phyloP scores from a whole-genome alignment of 495 filamentous ascomycete genomes.

The Penicillium taxi region DNA sequence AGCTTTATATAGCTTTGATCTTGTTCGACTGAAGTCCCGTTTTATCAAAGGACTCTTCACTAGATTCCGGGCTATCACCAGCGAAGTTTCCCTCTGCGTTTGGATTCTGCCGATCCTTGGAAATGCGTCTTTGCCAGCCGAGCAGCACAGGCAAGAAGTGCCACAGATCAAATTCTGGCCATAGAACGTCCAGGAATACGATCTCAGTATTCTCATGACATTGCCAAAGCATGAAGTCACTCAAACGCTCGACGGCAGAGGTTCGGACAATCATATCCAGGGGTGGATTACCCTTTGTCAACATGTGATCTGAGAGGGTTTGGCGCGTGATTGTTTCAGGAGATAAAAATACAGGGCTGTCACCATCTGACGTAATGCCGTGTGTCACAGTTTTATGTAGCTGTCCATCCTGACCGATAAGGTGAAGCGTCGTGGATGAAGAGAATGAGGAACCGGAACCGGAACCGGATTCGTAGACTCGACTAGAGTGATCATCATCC shows the following conservation, averaged over 20 bases:
- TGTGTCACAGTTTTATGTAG: conserved; percentile 20
- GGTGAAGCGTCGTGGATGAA: conserved; percentile 47
- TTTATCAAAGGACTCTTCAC: conserved; percentile 19
- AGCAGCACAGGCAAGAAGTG: conserved; percentile 84
- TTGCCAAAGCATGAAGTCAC: conserved; percentile 99
- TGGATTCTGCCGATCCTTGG: conserved; percentile 36
- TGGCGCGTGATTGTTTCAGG: conserved; percentile 80
- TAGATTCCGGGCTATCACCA: conserved; percentile 25
- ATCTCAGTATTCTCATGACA: conserved; percentile 87
- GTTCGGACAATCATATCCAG: conserved; percentile 85
- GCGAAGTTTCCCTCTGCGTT: conserved; percentile 38
- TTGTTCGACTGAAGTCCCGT: conserved; percentile 18
- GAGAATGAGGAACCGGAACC: conserved; percentile 50
- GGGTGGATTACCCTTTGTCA: conserved; percentile 76
- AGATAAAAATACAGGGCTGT: conserved; percentile 39
- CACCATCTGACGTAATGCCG: conserved; percentile 14
- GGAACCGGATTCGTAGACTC: conserved; percentile 49
- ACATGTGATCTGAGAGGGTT: conserved; percentile 70
- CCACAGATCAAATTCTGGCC: conserved; percentile 96
- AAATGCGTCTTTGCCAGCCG: conserved; percentile 76
- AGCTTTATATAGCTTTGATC: conserved; percentile 25
- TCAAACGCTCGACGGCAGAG: conserved; percentile 82
- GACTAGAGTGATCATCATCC: conserved; percentile 25
- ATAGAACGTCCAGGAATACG: conserved; percentile 83
- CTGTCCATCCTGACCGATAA: conserved; percentile 27